These are phyloP conservation scores for Fusarium albidum DNA, from an alignment of 2,329 filamentous ascomycete genomes.

Conservation along the genomic window DNA sequence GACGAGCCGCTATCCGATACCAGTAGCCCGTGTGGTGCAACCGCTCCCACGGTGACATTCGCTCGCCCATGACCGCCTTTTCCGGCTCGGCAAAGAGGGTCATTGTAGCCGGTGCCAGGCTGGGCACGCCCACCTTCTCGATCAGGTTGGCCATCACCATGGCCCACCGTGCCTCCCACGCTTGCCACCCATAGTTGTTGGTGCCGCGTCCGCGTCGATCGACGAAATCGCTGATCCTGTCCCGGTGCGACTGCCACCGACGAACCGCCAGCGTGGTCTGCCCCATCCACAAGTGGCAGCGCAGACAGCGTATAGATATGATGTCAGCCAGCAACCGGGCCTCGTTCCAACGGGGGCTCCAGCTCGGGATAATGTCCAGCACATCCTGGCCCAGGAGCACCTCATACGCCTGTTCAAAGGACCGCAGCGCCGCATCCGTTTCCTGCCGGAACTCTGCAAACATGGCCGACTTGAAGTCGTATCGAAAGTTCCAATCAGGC, in stretches of 20 bases:
- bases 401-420: slow-evolving; percentile 89
- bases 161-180: slow-evolving; percentile 85
- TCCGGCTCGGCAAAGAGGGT: slow-evolving; percentile 64
- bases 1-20: slow-evolving; percentile 68
- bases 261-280: slow-evolving; percentile 82
- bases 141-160: slow-evolving; percentile 69
- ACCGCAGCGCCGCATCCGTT: slow-evolving; percentile 84
- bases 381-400: slow-evolving; percentile 82
- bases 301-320: slow-evolving; percentile 80
- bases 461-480: slow-evolving; percentile 91
- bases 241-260: slow-evolving; percentile 80
- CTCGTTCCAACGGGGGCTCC: slow-evolving; percentile 91
- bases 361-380: slow-evolving; percentile 87
- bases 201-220: slow-evolving; percentile 86
- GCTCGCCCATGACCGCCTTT: slow-evolving; percentile 64
- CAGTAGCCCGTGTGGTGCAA: slow-evolving; percentile 74
- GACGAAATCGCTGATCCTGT: slow-evolving; percentile 77
- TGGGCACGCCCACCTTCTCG: slow-evolving; percentile 60
- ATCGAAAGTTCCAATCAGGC: slow-evolving; percentile 90
- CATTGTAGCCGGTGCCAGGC: slow-evolving; percentile 54
- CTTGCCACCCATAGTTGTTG: slow-evolving; percentile 90
- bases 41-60: slow-evolving; percentile 68
- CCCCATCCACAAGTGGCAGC: slow-evolving; percentile 82
- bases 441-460: slow-evolving; percentile 95
- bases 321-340: slow-evolving; percentile 87